Evolutionary conservation across 2,329 filamentous ascomycete genomes (phyloP).

Genomic region (Verticillium isaacii): DNA sequence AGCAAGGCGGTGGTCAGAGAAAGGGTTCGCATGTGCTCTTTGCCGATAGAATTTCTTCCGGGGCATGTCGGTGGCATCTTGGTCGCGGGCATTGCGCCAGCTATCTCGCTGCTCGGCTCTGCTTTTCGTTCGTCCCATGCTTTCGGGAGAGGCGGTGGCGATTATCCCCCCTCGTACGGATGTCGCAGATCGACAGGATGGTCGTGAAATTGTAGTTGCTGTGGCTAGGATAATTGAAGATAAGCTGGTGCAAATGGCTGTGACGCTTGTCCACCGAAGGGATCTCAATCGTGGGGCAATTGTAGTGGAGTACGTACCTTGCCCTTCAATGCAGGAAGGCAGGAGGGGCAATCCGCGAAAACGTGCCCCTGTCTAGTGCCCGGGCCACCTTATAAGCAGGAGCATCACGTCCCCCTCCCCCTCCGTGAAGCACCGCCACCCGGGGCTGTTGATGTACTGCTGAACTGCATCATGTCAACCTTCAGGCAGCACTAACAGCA

Average conservation of each 20-base stretch:
- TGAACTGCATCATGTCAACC: background rate
- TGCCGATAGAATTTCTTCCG: constrained; percentile 97
- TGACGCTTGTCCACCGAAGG: background rate
- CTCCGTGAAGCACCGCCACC: background rate
- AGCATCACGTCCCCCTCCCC: background rate
- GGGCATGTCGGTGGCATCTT: constrained; percentile 60
- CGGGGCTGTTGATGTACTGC: background rate
- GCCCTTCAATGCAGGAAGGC: background rate
- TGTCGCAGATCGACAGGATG: background rate
- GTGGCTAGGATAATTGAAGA: background rate
- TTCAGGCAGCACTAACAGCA: background rate
- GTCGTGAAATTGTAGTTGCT: background rate
- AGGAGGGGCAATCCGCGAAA: background rate
- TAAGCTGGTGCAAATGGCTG: background rate
- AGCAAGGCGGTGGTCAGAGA: constrained; percentile 84
- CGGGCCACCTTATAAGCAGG: background rate
- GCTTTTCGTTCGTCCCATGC: constrained; percentile 39
- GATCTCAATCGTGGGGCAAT: background rate
- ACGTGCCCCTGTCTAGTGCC: background rate
- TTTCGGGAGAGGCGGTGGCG: background rate
- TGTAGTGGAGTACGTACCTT: background rate
- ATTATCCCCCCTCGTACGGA: no score
- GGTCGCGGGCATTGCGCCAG: constrained; percentile 52
- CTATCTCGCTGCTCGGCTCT: constrained; percentile 64
- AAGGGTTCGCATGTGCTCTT: constrained; percentile 94